Evolutionary conservation across 176 grass and related monocot species (phyloP).

Genomic region (Phoenix roebelenii): DNA sequence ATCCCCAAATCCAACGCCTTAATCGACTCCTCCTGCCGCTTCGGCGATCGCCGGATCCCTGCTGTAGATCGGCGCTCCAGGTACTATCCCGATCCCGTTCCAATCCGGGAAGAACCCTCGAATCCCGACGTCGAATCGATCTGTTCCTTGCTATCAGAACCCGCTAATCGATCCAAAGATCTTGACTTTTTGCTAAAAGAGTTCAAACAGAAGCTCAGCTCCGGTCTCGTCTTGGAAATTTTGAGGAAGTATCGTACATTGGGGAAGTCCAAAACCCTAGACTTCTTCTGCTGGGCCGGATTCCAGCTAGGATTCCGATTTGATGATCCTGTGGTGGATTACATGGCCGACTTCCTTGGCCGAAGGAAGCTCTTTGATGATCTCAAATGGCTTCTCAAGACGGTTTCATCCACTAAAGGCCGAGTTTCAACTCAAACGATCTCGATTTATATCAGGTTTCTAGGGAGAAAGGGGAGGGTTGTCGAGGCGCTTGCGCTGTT

Average conservation of each 20-base stretch:
- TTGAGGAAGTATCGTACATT: conserved; percentile 1
- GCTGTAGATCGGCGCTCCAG: not conserved
- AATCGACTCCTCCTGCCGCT: not conserved
- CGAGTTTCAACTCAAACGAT: conserved; percentile 11
- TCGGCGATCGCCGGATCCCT: not conserved
- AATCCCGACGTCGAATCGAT: not conserved
- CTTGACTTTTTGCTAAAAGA: not conserved
- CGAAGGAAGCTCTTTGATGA: conserved; percentile 16
- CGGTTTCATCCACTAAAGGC: conserved; percentile 3
- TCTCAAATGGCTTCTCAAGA: conserved; percentile 16
- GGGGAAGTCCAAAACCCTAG: conserved; percentile 6
- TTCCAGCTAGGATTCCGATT: conserved; percentile 9
- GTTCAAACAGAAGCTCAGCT: conserved; percentile 1
- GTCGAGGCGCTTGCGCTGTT: conserved; percentile 1
- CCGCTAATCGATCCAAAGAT: not conserved
- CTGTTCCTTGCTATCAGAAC: not conserved
- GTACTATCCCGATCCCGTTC: not conserved
- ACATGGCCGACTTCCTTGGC: conserved; percentile 9
- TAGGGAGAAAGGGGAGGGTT: conserved; percentile 13
- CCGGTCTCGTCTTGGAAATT: conserved; percentile 11
- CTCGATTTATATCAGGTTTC: conserved; percentile 8
- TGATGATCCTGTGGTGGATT: conserved; percentile 13
- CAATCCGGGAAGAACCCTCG: not conserved
- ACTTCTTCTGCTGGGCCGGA: conserved; percentile 17
- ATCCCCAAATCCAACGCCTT: not conserved